phyloP scores from a whole-genome alignment of 495 filamentous ascomycete genomes.

The Tuber indicum region DNA sequence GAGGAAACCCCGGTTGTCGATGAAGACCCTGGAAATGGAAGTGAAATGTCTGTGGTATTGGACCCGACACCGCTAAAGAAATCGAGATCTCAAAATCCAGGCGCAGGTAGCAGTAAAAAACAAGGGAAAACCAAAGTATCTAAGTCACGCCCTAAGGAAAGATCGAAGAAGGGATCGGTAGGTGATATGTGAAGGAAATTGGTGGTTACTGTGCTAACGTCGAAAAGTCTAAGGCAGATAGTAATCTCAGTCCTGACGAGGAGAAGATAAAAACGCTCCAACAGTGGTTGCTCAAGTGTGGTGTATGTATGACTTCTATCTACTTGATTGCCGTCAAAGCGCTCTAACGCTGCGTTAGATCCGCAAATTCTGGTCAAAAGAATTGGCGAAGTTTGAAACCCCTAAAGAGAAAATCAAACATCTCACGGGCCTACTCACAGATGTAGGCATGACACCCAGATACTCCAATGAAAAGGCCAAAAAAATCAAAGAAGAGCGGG shows the following conservation, averaged over 20 bases:
- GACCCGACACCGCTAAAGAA: slow-evolving; percentile 43
- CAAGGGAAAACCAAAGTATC: slow-evolving; percentile 19
- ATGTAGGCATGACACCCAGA: slow-evolving; percentile 78
- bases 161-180: slow-evolving; percentile 28
- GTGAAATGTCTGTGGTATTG: slow-evolving; percentile 70
- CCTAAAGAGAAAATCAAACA: slow-evolving; percentile 74
- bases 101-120: slow-evolving; percentile 9
- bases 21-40: slow-evolving; percentile 56
- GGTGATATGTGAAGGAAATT: background rate
- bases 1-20: slow-evolving; percentile 32
- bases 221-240: slow-evolving; percentile 31
- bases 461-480: slow-evolving; percentile 76
- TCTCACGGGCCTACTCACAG: slow-evolving; percentile 66
- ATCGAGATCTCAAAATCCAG: background rate
- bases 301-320: slow-evolving; percentile 41
- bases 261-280: slow-evolving; percentile 87
- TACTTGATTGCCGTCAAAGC: background rate
- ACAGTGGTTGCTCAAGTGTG: slow-evolving; percentile 80
- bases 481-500: slow-evolving; percentile 76
- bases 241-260: slow-evolving; percentile 60
- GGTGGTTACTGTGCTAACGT: slow-evolving; percentile 12
- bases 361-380: slow-evolving; percentile 82
- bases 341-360: slow-evolving; percentile 45
- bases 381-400: slow-evolving; percentile 69
- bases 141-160: slow-evolving; percentile 28